These are phyloP conservation scores for Dothidotthia symphoricarpi DNA, from an alignment of 2,329 filamentous ascomycete species.

Conservation along the genomic window DNA sequence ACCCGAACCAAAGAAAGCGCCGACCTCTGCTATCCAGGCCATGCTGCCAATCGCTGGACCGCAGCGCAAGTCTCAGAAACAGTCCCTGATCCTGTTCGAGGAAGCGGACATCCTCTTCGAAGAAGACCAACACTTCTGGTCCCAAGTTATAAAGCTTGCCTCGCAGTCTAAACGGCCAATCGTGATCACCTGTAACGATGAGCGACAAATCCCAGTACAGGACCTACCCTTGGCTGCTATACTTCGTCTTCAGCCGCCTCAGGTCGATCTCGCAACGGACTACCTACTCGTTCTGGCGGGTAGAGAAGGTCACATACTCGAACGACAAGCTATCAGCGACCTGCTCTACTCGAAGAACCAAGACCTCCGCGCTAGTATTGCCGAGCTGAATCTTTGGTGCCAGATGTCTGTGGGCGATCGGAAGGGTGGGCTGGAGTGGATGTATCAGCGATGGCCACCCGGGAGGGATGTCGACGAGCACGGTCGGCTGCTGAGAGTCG, in stretches of 20 bases:
- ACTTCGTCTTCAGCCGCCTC: slow-evolving; percentile 69
- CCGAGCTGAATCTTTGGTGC: slow-evolving; percentile 92
- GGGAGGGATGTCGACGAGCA: slow-evolving; percentile 67
- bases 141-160: slow-evolving; percentile 74
- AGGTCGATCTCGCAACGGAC: slow-evolving; percentile 69
- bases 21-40: slow-evolving; percentile 17
- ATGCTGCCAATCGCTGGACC: slow-evolving; percentile 22
- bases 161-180: slow-evolving; percentile 85
- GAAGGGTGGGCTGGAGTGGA: slow-evolving; percentile 89
- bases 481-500: slow-evolving; percentile 69
- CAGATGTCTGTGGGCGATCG: slow-evolving; percentile 89
- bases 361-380: slow-evolving; percentile 78
- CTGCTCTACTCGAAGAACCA: slow-evolving; percentile 67
- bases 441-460: slow-evolving; percentile 72
- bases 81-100: slow-evolving; percentile 90
- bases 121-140: slow-evolving; percentile 95
- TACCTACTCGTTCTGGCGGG: slow-evolving; percentile 80
- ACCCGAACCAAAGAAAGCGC: slow-evolving; percentile 15
- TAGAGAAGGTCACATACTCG: slow-evolving; percentile 80
- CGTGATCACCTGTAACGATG: slow-evolving; percentile 92
- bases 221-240: slow-evolving; percentile 80
- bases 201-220: slow-evolving; percentile 72
- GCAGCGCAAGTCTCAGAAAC: slow-evolving; percentile 64
- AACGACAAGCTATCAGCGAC: slow-evolving; percentile 62
- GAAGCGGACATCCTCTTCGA: slow-evolving; percentile 93